Base-by-base conservation (phyloP, 441 rosid genomes). In the Arabidopsis hybrid region DNA sequence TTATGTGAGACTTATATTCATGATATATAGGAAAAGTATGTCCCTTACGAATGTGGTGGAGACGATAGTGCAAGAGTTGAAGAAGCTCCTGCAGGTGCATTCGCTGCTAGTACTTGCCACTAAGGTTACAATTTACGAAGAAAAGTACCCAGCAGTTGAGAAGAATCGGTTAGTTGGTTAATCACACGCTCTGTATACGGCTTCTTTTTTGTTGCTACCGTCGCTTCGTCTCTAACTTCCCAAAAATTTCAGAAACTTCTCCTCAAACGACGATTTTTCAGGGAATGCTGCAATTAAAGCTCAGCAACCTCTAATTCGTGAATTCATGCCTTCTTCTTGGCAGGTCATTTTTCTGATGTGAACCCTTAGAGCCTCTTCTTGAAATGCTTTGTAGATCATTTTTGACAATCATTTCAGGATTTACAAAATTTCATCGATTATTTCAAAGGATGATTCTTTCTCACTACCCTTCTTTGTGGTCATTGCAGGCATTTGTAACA, bases 241-340 rank as follows among this genome's bases (percentile, higher is more conserved):
- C 10, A 21, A 39, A 80, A 84, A 73, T 70, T 71, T 53, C 65
- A 78, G 82, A 57, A 85, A 82, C 56, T 51, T 57, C 61, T 60
- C 67, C 73, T 81, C 84, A 26, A 36, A 46, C 21, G 81, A 76
- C 51, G 61, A 65, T 21, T 51, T 78, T 10, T 72, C 78, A 69
- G 80, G 66, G 47, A 80, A 65, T 50, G 73, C 68, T 61, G 31
- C 81, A 71, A 80, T 65, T 60, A 78, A 75, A 42, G 46, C 55
- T 47, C 84, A 76, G 46, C 91, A 74, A 57, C 60, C 71, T 75
- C 70, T 72, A 0, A 71, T 84, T 69, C 93, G 87, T 64, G 98
- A 91, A 74, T 89, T 85, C 79, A 93, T 93, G 96, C 93, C 98
- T 65, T 85, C 86, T 76, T 78, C 83, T 62, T 93, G 97, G 98